phyloP scores from a whole-genome alignment of 805 yeast genomes.

The Starmerella vaccinii region DNA sequence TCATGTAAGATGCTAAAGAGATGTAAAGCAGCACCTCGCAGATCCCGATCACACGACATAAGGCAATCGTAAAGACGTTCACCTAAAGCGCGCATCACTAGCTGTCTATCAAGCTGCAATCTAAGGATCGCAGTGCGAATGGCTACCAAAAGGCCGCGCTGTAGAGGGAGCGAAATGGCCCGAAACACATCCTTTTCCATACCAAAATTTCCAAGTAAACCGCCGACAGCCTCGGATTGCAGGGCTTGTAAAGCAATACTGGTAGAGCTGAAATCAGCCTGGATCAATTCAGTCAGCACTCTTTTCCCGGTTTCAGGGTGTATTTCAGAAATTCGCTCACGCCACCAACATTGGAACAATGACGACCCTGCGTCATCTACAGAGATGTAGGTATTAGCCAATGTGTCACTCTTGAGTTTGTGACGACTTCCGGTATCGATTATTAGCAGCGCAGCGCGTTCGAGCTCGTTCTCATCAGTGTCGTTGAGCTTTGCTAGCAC shows the following conservation, averaged over 20 bases:
- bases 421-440: neutral
- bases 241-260: neutral
- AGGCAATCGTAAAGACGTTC: neutral
- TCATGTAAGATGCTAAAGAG: conserved; percentile 5
- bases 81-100: neutral
- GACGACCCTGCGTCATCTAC: neutral
- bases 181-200: neutral
- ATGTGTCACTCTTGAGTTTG: neutral
- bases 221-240: neutral
- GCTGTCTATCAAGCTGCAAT: neutral
- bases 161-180: neutral
- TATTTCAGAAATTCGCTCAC: neutral
- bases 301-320: neutral
- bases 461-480: neutral
- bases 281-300: neutral
- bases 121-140: neutral
- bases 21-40: conserved; percentile 19
- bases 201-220: neutral
- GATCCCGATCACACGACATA: conserved; percentile 18
- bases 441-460: neutral
- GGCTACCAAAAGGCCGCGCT: neutral
- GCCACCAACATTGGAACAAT: conserved; percentile 7
- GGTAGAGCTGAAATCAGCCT: neutral
- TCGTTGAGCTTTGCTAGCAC: neutral
- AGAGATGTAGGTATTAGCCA: neutral